Conservation (phyloP, 2,329 filamentous ascomycete species). For the Cladophialophora carrionii region DNA sequence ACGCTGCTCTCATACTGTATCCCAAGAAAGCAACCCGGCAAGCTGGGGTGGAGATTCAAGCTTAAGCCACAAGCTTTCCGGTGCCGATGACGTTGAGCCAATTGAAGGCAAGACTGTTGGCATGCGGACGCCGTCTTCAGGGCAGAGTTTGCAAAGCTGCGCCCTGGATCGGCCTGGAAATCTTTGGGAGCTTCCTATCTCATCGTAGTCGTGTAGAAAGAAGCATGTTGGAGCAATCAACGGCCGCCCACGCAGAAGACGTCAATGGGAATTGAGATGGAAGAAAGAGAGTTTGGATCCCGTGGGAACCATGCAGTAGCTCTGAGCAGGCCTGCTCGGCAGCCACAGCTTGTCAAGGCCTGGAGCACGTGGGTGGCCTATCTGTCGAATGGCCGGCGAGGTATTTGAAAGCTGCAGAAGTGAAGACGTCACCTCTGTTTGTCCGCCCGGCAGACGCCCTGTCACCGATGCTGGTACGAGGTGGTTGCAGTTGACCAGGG, state of each 20-base stretch:
- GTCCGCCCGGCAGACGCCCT: background rate
- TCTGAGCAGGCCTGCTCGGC: background rate
- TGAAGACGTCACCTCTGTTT: slow-evolving; percentile 1
- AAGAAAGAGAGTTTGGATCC: slow-evolving; percentile 1
- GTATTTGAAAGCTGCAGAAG: slow-evolving; percentile 9
- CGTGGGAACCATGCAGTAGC: slow-evolving; percentile 11
- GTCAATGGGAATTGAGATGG: background rate
- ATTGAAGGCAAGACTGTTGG: slow-evolving; percentile 11
- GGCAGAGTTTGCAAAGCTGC: slow-evolving; percentile 2
- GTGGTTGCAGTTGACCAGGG: background rate
- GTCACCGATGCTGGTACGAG: background rate
- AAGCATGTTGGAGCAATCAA: slow-evolving; percentile 5
- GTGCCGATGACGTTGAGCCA: slow-evolving; percentile 10
- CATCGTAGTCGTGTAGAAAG: slow-evolving; percentile 15
- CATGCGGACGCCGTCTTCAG: slow-evolving; percentile 7
- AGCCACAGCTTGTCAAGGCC: slow-evolving; percentile 18
- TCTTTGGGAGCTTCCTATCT: slow-evolving; percentile 16
- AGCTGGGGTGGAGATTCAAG: slow-evolving; percentile 5
- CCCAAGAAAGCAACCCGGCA: slow-evolving; percentile 1
- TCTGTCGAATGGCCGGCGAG: slow-evolving; percentile 10
- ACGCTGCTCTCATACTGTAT: background rate
- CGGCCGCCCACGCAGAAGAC: background rate
- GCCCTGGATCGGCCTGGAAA: slow-evolving; percentile 3
- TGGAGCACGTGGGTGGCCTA: slow-evolving; percentile 4
- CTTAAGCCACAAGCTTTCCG: slow-evolving; percentile 14